A percentile compares a stretch with the other conserved stretches of the same genome.
These are phyloP conservation scores for Podaxis sp. DNA, from an alignment of 768 basidiomycete species.

Conservation along the genomic window DNA sequence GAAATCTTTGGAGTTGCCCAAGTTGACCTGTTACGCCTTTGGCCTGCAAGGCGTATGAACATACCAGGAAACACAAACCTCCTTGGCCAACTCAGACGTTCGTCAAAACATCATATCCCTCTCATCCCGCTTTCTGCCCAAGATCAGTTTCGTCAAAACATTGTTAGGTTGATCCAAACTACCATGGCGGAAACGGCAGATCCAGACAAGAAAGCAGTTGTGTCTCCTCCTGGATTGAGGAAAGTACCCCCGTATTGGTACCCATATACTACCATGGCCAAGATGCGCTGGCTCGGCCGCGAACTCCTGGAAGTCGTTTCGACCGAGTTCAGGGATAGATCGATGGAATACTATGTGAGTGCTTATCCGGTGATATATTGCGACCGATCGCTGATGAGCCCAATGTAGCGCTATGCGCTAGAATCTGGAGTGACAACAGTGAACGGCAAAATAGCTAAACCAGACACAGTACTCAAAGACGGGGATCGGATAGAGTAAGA, in stretches of 20 bases:
- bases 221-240: slow-evolving; percentile 53
- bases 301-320: slow-evolving; percentile 90
- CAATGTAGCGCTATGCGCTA: slow-evolving; percentile 53
- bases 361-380: neutral
- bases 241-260: slow-evolving; percentile 91
- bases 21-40: neutral
- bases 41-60: neutral
- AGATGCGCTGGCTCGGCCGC: slow-evolving; percentile 85
- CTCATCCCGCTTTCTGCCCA: slow-evolving; percentile 49
- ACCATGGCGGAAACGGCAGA: slow-evolving; percentile 24
- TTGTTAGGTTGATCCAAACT: slow-evolving; percentile 50
- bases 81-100: slow-evolving; percentile 29
- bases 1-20: neutral
- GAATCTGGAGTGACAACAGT: slow-evolving; percentile 94
- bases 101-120: slow-evolving; percentile 36
- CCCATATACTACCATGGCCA: slow-evolving; percentile 91
- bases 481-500: slow-evolving; percentile 90
- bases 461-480: slow-evolving; percentile 76
- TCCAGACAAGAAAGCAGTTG: slow-evolving; percentile 26
- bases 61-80: neutral
- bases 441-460: slow-evolving; percentile 83
- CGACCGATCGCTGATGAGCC: neutral
- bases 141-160: slow-evolving; percentile 58
- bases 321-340: slow-evolving; percentile 91
- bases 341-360: slow-evolving; percentile 94